Percentiles rank a stretch among this genome's conserved stretches.
Conservation (phyloP, 306 rosid genomes). For the Vigna mungo region DNA sequence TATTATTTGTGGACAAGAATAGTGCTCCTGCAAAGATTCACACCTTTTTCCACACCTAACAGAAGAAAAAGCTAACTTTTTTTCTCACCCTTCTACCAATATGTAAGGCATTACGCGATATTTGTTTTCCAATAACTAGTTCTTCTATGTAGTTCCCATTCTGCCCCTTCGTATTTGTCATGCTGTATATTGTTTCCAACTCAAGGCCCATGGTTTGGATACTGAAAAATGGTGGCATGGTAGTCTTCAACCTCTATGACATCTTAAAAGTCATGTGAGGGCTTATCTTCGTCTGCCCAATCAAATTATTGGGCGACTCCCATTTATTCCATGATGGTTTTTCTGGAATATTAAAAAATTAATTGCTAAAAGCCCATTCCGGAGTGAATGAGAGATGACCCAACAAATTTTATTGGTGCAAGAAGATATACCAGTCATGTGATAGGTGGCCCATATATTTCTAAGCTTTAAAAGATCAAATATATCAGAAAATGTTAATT, state of each 20-base stretch:
- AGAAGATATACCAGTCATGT: background rate
- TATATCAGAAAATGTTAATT: constrained; percentile 14
- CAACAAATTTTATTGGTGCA: too few relatives aligned
- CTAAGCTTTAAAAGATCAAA: background rate
- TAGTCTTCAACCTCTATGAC: background rate
- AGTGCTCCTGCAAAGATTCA: background rate
- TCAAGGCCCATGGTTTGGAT: background rate
- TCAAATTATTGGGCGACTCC: too few relatives aligned
- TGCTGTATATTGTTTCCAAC: background rate
- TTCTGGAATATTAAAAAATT: too few relatives aligned
- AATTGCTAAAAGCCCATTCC: too few relatives aligned
- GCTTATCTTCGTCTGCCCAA: too few relatives aligned
- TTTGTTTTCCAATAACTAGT: background rate
- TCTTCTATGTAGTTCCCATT: background rate
- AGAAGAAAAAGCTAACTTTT: background rate
- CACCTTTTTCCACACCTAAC: background rate
- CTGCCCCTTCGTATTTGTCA: background rate
- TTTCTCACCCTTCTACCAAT: background rate
- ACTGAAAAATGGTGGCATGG: background rate
- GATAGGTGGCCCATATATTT: background rate
- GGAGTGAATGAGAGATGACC: too few relatives aligned
- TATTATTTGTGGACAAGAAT: background rate
- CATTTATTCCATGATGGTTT: too few relatives aligned
- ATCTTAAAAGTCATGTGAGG: background rate
- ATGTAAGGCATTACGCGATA: background rate